Evolutionary conservation across 805 yeast species (phyloP).

Genomic region (Isabelozyma gotoi): DNA sequence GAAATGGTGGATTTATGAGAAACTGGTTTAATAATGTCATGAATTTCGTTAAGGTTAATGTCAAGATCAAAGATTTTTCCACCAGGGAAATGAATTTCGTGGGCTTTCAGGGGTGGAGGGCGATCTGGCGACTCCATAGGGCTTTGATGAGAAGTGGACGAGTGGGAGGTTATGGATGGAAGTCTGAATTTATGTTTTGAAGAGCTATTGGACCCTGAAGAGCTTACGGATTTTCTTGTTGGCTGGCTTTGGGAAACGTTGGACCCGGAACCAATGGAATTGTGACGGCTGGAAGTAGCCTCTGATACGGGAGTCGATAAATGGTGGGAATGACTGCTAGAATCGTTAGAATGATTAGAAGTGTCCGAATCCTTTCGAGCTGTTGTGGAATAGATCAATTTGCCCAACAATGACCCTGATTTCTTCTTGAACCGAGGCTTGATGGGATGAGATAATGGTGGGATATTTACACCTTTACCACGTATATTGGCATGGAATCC

Average conservation of each 20-base stretch:
- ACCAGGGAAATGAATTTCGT: background rate
- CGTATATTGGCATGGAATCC: slow-evolving; percentile 40
- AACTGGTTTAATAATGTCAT: slow-evolving; percentile 45
- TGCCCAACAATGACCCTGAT: slow-evolving; percentile 36
- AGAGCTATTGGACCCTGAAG: slow-evolving; percentile 13
- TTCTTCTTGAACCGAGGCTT: slow-evolving; percentile 45
- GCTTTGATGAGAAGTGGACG: slow-evolving; percentile 5
- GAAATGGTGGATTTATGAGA: background rate
- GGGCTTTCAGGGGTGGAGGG: slow-evolving; percentile 2
- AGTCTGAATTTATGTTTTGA: slow-evolving; percentile 37
- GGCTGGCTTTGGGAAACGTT: slow-evolving; percentile 1
- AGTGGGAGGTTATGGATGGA: slow-evolving; percentile 22
- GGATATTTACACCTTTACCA: slow-evolving; percentile 31
- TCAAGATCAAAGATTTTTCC: slow-evolving; percentile 37
- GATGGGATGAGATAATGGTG: slow-evolving; percentile 50
- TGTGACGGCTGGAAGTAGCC: slow-evolving; percentile 2
- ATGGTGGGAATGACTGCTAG: background rate
- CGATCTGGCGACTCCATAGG: background rate
- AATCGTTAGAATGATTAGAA: slow-evolving; percentile 5
- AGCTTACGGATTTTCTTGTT: slow-evolving; percentile 15
- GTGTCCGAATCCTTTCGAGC: slow-evolving; percentile 28
- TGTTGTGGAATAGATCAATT: slow-evolving; percentile 31
- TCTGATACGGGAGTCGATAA: background rate
- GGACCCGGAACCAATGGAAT: slow-evolving; percentile 7
- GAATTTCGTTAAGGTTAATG: slow-evolving; percentile 50